phyloP scores from a whole-genome alignment of 345 rosid genomes.

The Melaleuca quinquenervia region DNA sequence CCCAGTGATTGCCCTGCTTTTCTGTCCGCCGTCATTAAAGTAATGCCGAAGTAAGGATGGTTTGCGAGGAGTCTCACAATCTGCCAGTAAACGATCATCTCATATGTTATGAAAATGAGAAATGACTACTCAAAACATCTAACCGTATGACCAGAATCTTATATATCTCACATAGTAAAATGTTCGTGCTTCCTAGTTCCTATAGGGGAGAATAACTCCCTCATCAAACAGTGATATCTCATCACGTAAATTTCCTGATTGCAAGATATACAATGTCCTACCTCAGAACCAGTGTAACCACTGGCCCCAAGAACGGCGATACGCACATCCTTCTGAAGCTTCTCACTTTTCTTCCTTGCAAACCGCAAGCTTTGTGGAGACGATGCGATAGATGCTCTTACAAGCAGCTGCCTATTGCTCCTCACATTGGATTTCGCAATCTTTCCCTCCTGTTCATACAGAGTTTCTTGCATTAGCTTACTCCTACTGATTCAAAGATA shows the following conservation, averaged over 20 bases:
- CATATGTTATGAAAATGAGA: neutral
- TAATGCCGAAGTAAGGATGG: constrained; percentile 66
- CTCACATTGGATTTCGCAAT: neutral
- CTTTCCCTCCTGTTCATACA: neutral
- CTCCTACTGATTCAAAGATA: neutral
- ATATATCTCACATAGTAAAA: no score
- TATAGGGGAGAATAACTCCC: neutral
- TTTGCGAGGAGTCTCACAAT: constrained; percentile 71
- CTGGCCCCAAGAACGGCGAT: constrained; percentile 96
- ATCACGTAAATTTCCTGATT: neutral
- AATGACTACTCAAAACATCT: neutral
- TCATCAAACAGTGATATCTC: neutral
- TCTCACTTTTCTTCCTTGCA: constrained; percentile 10
- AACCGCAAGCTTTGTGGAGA: constrained; percentile 27
- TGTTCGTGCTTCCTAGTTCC: neutral
- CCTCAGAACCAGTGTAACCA: constrained; percentile 99
- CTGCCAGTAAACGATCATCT: constrained; percentile 25
- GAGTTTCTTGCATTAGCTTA: neutral
- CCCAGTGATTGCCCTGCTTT: constrained; percentile 95
- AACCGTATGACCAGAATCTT: neutral
- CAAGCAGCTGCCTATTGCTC: neutral
- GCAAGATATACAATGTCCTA: neutral
- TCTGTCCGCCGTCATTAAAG: constrained; percentile 92
- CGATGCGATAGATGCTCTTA: constrained; percentile 13
- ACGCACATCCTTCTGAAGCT: constrained; percentile 40